phyloP scores from a whole-genome alignment of 129 eudicot species.

The Ambrosia artemisiifolia region DNA sequence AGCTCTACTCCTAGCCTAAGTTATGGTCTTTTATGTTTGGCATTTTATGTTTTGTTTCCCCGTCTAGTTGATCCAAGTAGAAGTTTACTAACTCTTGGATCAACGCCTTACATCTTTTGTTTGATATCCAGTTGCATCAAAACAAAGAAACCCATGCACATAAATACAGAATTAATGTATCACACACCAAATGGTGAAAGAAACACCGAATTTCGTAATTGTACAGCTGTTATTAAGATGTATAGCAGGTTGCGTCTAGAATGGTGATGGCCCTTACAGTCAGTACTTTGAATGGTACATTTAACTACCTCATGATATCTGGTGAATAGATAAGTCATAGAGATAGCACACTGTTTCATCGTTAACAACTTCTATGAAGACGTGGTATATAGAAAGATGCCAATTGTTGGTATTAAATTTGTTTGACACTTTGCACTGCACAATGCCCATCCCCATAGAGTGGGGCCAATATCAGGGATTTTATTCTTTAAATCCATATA shows the following conservation, averaged over 20 bases:
- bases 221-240: neutral
- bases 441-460: neutral
- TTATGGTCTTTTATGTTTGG: too few relatives aligned
- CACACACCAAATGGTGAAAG: neutral
- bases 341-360: slow-evolving; percentile 8
- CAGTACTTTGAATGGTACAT: neutral
- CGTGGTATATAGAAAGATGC: neutral
- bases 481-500: neutral
- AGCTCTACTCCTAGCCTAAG: too few relatives aligned
- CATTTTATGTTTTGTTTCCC: too few relatives aligned
- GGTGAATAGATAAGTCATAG: neutral
- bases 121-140: too few relatives aligned
- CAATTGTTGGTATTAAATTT: neutral
- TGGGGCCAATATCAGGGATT: neutral
- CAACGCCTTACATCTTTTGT: too few relatives aligned
- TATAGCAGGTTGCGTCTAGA: neutral
- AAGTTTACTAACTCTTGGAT: too few relatives aligned
- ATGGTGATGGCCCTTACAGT: neutral
- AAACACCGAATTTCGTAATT: neutral
- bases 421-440: neutral
- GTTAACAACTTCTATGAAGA: neutral
- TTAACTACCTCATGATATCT: neutral
- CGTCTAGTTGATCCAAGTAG: too few relatives aligned
- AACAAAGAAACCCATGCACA: neutral
- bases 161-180: neutral